Conservation (phyloP, 805 yeast species). For the Brettanomyces sp. region DNA sequence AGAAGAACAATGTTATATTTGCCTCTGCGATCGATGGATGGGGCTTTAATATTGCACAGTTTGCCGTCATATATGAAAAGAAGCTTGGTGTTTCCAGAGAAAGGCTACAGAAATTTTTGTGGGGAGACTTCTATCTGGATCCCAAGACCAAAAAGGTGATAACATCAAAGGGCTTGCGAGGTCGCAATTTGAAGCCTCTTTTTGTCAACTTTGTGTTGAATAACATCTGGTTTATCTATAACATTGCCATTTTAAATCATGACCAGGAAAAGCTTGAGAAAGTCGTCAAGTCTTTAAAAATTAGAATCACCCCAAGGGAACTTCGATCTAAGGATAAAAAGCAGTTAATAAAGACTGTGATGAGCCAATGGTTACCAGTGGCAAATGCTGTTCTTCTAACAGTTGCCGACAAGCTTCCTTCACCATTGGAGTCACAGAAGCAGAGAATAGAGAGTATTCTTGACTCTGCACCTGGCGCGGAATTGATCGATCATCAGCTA, state of each 20-base stretch:
- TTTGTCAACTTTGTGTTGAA: constrained; percentile 84
- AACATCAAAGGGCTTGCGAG: constrained; percentile 53
- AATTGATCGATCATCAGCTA: constrained; percentile 38
- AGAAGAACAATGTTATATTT: constrained; percentile 79
- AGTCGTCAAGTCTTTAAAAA: constrained; percentile 60
- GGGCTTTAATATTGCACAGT: constrained; percentile 90
- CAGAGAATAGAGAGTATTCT: constrained; percentile 62
- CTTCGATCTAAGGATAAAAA: constrained; percentile 70
- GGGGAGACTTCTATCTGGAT: constrained; percentile 92
- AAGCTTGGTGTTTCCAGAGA: constrained; percentile 78
- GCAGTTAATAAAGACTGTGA: constrained; percentile 49
- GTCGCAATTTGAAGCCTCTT: constrained; percentile 59
- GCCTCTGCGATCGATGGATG: constrained; percentile 93
- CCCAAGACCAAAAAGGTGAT: constrained; percentile 82
- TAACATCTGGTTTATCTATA: constrained; percentile 87
- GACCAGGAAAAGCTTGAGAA: constrained; percentile 66
- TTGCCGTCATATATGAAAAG: constrained; percentile 75
- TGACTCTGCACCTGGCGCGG: constrained; percentile 43
- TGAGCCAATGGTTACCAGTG: constrained; percentile 93
- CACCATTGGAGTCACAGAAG: constrained; percentile 70
- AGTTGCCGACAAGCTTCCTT: constrained; percentile 77
- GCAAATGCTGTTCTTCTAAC: constrained; percentile 78
- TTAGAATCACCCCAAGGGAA: constrained; percentile 67
- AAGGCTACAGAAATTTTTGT: constrained; percentile 72
- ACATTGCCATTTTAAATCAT: constrained; percentile 52